Percentiles rank a stretch among this genome's conserved stretches.
These are phyloP conservation scores for Trifolium dubium DNA, from an alignment of 306 rosid species.

Conservation along the genomic window DNA sequence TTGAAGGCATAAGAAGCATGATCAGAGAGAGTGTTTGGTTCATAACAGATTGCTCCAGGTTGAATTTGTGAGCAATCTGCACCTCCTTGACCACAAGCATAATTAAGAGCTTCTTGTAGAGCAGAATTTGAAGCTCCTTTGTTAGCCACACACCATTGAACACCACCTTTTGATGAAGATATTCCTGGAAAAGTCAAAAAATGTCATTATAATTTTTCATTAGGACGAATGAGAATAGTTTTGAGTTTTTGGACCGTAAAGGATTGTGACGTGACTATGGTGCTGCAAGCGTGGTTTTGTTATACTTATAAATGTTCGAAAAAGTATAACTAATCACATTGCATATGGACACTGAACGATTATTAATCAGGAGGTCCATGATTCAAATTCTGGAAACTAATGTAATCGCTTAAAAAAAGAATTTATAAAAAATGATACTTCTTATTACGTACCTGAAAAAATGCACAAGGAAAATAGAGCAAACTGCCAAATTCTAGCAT, in stretches of 20 bases:
- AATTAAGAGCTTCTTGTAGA: constrained; percentile 87
- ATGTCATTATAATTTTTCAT: constrained; percentile 20
- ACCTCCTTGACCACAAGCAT: constrained; percentile 91
- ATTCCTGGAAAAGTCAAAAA: constrained; percentile 54
- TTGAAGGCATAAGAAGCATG: constrained; percentile 97
- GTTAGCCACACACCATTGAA: constrained; percentile 83
- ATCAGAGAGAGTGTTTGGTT: constrained; percentile 68
- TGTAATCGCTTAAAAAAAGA: too few species aligned
- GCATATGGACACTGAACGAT: too few species aligned
- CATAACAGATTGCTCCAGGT: constrained; percentile 71
- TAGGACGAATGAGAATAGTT: constrained; percentile 7
- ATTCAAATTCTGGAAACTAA: too few species aligned
- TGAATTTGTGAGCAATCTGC: constrained; percentile 82
- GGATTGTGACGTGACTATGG: not conserved
- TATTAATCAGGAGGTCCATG: too few species aligned
- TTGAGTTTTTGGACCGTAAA: too few species aligned
- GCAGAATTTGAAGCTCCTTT: constrained; percentile 71
- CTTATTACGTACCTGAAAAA: constrained; percentile 62
- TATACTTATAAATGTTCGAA: constrained; percentile 5
- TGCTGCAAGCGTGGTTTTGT: not conserved
- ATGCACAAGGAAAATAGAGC: constrained; percentile 54
- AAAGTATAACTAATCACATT: not conserved
- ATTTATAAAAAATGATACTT: not conserved
- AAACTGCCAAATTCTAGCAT: constrained; percentile 47
- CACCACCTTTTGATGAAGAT: constrained; percentile 58